phyloP scores from a whole-genome alignment of 1,284 basidiomycete genomes.

The Gastroboletus turbinatus region DNA sequence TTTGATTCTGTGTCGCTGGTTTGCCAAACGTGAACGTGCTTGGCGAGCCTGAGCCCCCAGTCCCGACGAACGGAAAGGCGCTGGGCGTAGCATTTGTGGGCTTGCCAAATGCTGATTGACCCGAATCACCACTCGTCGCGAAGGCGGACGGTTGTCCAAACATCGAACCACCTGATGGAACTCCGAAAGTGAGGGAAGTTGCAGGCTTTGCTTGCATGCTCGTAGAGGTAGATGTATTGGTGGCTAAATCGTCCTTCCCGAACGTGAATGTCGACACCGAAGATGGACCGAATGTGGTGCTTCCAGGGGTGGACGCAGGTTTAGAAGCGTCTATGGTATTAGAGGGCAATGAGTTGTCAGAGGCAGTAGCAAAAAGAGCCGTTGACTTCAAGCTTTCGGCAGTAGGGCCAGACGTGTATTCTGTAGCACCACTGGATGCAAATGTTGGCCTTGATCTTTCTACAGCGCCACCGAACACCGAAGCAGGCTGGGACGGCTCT shows the following conservation, averaged over 20 bases:
- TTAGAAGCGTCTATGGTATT: conserved; percentile 1
- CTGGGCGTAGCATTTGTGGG: conserved; percentile 22
- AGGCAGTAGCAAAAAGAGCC: neutral
- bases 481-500: conserved; percentile 9
- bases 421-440: neutral
- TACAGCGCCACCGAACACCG: conserved; percentile 1
- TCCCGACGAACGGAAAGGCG: conserved; percentile 36
- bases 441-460: conserved; percentile 10
- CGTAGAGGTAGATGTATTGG: conserved; percentile 7
- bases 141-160: conserved; percentile 17
- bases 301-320: conserved; percentile 2
- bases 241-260: conserved; percentile 20
- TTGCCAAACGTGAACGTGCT: conserved; percentile 27
- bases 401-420: neutral
- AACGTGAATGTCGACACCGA: conserved; percentile 17
- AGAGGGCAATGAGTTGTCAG: neutral
- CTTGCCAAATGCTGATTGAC: conserved; percentile 24
- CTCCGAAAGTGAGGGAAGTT: conserved; percentile 22
- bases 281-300: conserved; percentile 4
- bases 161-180: conserved; percentile 5
- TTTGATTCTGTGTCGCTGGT: conserved; percentile 29
- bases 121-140: conserved; percentile 3
- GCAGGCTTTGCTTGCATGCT: conserved; percentile 14
- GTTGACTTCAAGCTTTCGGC: conserved; percentile 2
- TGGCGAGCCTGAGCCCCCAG: conserved; percentile 16